These are phyloP conservation scores for Gynostemma pentaphyllum DNA, from an alignment of 306 rosid genomes.

Conservation along the genomic window DNA sequence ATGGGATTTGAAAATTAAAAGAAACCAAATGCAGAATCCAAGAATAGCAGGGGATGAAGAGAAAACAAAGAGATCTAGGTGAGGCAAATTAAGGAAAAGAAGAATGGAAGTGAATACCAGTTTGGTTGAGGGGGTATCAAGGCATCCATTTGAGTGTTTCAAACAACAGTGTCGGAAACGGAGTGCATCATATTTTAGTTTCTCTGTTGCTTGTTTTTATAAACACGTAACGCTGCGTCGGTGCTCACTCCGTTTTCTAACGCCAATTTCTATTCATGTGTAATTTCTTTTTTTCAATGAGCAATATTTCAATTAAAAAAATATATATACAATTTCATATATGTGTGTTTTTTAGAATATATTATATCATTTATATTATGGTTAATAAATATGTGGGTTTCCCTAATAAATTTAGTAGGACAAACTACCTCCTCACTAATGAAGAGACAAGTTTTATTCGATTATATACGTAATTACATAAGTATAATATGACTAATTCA, in stretches of 20 bases:
- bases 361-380: too few relatives aligned
- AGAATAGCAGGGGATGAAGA: constrained; percentile 1
- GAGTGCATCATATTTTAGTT: constrained; percentile 19
- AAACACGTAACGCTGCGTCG: constrained; percentile 37
- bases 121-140: not conserved
- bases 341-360: too few relatives aligned
- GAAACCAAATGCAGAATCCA: not conserved
- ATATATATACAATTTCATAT: too few relatives aligned
- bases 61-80: not conserved
- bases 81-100: not conserved
- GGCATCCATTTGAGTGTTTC: constrained; percentile 3
- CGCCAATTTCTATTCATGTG: constrained; percentile 10
- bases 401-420: too few relatives aligned
- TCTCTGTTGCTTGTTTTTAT: constrained; percentile 28
- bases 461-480: too few relatives aligned
- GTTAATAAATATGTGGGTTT: too few relatives aligned
- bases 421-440: too few relatives aligned
- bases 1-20: not conserved
- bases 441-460: too few relatives aligned
- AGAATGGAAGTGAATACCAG: not conserved
- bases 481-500: too few relatives aligned
- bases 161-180: constrained; percentile 5
- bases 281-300: too few relatives aligned
- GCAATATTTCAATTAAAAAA: too few relatives aligned
- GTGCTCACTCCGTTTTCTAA: constrained; percentile 50